Base-by-base conservation (phyloP, 1,139 yeast species). In the Yamadazyma friedrichii region DNA sequence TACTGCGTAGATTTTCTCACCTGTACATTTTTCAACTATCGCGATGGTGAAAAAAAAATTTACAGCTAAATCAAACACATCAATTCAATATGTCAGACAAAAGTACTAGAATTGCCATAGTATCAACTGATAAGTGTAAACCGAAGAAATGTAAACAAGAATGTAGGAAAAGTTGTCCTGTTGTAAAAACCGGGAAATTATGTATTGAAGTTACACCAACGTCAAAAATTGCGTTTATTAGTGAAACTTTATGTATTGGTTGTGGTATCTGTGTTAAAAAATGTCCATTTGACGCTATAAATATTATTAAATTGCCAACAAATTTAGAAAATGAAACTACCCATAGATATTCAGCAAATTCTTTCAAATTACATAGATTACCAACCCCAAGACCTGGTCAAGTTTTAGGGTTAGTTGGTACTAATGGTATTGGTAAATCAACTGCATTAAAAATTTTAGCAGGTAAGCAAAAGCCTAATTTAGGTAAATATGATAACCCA, bases 341-440 rank as follows among this genome's bases (percentile, higher is more conserved):
- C 32, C 98, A 93, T 66, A 83, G 98, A 74, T 93, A 93, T 66
- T 88, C 97, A 37, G 98, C 98, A 44, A 93, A 93, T 67, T 88
- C 97, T 39, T 93, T 93, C 82, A 93, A 93, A 68, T 78, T 93
- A 58, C 98, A 93, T 65, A 81, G 98, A 65, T 76, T 93, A 56
- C 98, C 98, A 16, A 91, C 96, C 45, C 98, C 98, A 52, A 85
- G 98, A 70, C 98, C 98, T 6, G 98, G 98, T 45, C 98, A 93
- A 69, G 98, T 93, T 36, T 76, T 93, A 53, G 98, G 98, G 51
- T 78, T 93, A 54, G 98, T 93, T 38, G 98, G 98, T 60, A 88
- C 98, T 45, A 93, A 93, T 74, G 98, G 98, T 88, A 93, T 93
- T 59, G 98, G 98, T 57, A 93, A 93, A 64, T 86, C 96, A 10